phyloP scores from a whole-genome alignment of 352 stramenopile genomes.

The Globisporangium middletonii region DNA sequence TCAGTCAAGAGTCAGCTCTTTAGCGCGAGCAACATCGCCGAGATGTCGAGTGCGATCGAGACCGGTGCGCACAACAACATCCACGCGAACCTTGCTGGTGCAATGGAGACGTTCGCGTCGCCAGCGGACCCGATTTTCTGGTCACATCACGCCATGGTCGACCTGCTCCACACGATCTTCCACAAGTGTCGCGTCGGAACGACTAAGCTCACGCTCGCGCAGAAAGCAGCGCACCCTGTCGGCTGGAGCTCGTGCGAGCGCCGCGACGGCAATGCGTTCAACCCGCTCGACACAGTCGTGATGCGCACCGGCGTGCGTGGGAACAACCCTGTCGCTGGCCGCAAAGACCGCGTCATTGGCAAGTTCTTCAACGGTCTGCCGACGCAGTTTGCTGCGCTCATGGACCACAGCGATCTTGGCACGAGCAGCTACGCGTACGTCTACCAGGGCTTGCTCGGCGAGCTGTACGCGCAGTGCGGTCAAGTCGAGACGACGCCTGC shows the following conservation, averaged over 20 bases:
- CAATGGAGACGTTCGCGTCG: slow-evolving; percentile 43
- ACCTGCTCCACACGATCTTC: slow-evolving; percentile 48
- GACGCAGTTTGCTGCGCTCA: slow-evolving; percentile 5
- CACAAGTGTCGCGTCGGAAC: slow-evolving; percentile 38
- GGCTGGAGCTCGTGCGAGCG: slow-evolving; percentile 12
- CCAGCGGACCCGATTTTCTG: slow-evolving; percentile 57
- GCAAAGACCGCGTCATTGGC: slow-evolving; percentile 13
- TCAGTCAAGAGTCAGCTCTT: slow-evolving; percentile 47
- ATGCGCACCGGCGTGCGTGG: slow-evolving; percentile 28
- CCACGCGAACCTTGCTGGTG: slow-evolving; percentile 30
- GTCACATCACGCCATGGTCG: slow-evolving; percentile 41
- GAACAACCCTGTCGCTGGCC: slow-evolving; percentile 12
- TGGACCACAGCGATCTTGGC: slow-evolving; percentile 11
- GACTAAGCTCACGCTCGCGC: slow-evolving; percentile 15
- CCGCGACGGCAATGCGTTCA: slow-evolving; percentile 4
- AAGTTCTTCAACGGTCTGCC: slow-evolving; percentile 57
- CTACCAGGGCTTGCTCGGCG: slow-evolving; percentile 5
- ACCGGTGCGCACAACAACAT: slow-evolving; percentile 45
- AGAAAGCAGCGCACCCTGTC: slow-evolving; percentile 22
- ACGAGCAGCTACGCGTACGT: slow-evolving; percentile 13
- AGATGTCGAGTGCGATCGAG: slow-evolving; percentile 21
- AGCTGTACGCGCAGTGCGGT: slow-evolving; percentile 9
- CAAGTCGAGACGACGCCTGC: no score
- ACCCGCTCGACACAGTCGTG: slow-evolving; percentile 8
- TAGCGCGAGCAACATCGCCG: slow-evolving; percentile 21